Evolutionary conservation across 2,329 filamentous ascomycete genomes (phyloP).

Genomic region (Coniochaeta ligniaria): DNA sequence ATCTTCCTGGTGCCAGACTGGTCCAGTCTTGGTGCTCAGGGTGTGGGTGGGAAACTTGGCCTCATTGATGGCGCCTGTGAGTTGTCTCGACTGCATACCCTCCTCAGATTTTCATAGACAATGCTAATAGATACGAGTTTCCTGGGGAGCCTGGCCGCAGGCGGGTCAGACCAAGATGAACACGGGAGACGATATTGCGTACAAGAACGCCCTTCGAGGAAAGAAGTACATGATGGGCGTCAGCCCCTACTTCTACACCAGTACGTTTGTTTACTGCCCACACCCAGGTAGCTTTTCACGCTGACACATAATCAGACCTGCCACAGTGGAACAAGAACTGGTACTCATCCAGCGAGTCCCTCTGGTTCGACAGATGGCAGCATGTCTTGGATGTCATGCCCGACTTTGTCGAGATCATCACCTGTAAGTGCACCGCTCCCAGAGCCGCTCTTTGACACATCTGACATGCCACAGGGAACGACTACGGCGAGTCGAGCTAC

Average conservation of each 20-base stretch:
- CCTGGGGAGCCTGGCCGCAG: slow-evolving; percentile 42
- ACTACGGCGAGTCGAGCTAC: slow-evolving; percentile 54
- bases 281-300: slow-evolving; percentile 9
- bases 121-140: slow-evolving; percentile 23
- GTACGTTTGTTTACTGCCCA: slow-evolving; percentile 33
- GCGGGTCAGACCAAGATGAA: slow-evolving; percentile 27
- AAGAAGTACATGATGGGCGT: slow-evolving; percentile 44
- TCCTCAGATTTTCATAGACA: neutral
- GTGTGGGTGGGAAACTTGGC: slow-evolving; percentile 14
- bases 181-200: slow-evolving; percentile 29
- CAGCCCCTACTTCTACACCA: slow-evolving; percentile 31
- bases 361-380: slow-evolving; percentile 52
- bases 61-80: slow-evolving; percentile 18
- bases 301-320: slow-evolving; percentile 11
- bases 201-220: slow-evolving; percentile 25
- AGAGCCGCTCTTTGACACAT: neutral
- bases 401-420: slow-evolving; percentile 46
- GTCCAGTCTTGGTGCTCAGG: slow-evolving; percentile 31
- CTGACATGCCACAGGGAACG: slow-evolving; percentile 34
- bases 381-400: slow-evolving; percentile 42
- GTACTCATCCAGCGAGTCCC: slow-evolving; percentile 44
- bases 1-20: slow-evolving; percentile 37
- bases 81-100: neutral
- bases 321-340: slow-evolving; percentile 41
- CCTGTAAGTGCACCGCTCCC: slow-evolving; percentile 26